Base-by-base conservation (phyloP, 176 grass and related monocot species). In the Carex littledalei region DNA sequence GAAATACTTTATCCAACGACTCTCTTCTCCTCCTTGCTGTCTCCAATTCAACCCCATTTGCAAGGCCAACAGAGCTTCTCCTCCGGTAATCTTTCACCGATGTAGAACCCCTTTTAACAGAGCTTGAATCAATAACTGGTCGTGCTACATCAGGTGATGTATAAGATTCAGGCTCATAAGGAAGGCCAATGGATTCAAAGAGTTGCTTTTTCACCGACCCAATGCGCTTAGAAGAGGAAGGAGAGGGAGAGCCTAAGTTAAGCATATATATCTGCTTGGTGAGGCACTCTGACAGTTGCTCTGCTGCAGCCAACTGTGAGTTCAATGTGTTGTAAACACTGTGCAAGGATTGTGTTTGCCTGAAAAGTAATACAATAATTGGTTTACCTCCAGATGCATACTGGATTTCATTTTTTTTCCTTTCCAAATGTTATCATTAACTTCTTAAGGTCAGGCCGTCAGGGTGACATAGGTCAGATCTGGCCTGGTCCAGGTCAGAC, bases 241-340 rank as follows among this genome's bases (percentile, higher is more conserved):
- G 80, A 34, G 80, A 67, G 3, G 49, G 20, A 87, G 89, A 87
- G 63, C 83, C 87, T 80, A 98, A 91, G 84, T 93, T 92, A 80
- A 98, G 88, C 52, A 34, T 83, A 76, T 89, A 79, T 87, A 98
- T 93, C 86, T 98, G 95, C 67, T 89, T 98, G 56, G 91, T 84
- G 53, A 98, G 91, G 87, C 84, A 89, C 72, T 94, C 91, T 88
- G 95, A 94, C 41, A 98, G 85, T 86, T 95, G 91, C 64, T 98
- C 95, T 21, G 95, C 95, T 78, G 91, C 88, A 67, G 91, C 91
- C 81, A 98, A 90, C 88, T 98, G 95, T 0, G 91, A 94, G 78
- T 98, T 98, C 84, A 94, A 76, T 78, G 91, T 91, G 82, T 89
- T 98, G 84, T 93, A 95, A 52, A 94, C 93, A 61, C 95, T 98